These are phyloP conservation scores for Mycogone perniciosa DNA, from an alignment of 2,329 filamentous ascomycete genomes.

Conservation along the genomic window DNA sequence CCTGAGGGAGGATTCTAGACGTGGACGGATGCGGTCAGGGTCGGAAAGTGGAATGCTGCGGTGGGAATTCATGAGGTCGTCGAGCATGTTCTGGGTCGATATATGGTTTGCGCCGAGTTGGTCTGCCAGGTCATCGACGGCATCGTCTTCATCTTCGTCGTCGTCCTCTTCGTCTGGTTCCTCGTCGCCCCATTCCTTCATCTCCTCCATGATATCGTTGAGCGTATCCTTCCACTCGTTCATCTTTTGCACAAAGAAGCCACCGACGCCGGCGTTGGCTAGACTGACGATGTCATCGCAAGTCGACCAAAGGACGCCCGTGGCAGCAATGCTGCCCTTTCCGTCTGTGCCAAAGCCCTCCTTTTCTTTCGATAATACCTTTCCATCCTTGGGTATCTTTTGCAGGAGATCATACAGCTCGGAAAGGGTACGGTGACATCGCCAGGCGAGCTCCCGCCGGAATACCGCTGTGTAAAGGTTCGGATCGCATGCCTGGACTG, in stretches of 20 bases:
- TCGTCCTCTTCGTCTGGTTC: slow-evolving; percentile 55
- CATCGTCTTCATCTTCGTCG: slow-evolving; percentile 41
- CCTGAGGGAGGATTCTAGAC: slow-evolving; percentile 58
- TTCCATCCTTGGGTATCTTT: slow-evolving; percentile 54
- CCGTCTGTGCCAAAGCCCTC: slow-evolving; percentile 30
- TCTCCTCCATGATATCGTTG: slow-evolving; percentile 75
- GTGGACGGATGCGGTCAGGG: slow-evolving; percentile 55
- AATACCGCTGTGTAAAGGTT: slow-evolving; percentile 57
- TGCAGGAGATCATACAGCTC: slow-evolving; percentile 57
- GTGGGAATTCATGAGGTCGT: slow-evolving; percentile 60
- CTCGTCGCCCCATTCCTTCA: slow-evolving; percentile 83
- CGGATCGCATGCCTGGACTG: slow-evolving; percentile 58
- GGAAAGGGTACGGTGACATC: slow-evolving; percentile 53
- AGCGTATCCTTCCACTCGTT: slow-evolving; percentile 69
- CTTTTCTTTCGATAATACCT: slow-evolving; percentile 33
- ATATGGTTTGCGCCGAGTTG: slow-evolving; percentile 25
- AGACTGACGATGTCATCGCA: slow-evolving; percentile 68
- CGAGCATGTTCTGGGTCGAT: slow-evolving; percentile 52
- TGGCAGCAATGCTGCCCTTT: slow-evolving; percentile 55
- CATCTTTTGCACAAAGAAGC: slow-evolving; percentile 63
- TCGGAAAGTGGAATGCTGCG: slow-evolving; percentile 58
- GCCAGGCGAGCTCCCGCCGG: slow-evolving; percentile 55
- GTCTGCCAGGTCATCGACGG: slow-evolving; percentile 20
- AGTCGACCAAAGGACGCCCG: slow-evolving; percentile 75
- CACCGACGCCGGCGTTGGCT: slow-evolving; percentile 60